A percentile compares a stretch with the other conserved stretches of the same genome.
Conservation (phyloP, 2,329 filamentous ascomycete genomes). For the Helotiales sp. region DNA sequence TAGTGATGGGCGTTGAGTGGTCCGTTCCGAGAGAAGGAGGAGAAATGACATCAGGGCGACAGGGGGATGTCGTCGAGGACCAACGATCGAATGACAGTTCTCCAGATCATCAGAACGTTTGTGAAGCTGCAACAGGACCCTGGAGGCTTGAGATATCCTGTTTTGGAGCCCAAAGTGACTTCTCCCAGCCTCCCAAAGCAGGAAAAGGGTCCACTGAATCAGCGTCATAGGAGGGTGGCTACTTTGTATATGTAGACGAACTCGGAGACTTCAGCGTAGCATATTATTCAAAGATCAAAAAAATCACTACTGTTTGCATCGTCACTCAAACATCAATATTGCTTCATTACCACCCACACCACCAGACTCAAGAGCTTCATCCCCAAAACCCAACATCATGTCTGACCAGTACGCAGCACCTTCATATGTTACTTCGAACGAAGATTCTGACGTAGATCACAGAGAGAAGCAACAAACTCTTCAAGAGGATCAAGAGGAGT, state of each 20-base stretch:
- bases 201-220: not conserved
- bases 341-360: constrained; percentile 15
- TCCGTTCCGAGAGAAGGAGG: not conserved
- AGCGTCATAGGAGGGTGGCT: not conserved
- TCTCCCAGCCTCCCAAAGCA: not conserved
- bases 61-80: not conserved
- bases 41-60: not conserved
- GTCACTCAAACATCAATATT: not conserved
- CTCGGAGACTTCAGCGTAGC: too few relatives aligned
- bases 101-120: not conserved
- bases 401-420: constrained; percentile 28
- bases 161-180: not conserved
- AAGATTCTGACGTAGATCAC: not conserved
- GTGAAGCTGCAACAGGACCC: not conserved
- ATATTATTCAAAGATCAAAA: too few relatives aligned
- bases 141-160: not conserved
- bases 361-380: constrained; percentile 7
- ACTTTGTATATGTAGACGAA: too few relatives aligned
- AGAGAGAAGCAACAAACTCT: constrained; percentile 30
- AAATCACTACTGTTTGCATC: not conserved
- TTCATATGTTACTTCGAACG: not conserved
- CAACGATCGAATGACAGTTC: not conserved
- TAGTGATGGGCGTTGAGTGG: not conserved
- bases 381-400: constrained; percentile 17
- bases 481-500: constrained; percentile 27